These are phyloP conservation scores for Austroboletus niveus DNA, from an alignment of 1,284 basidiomycete species.

Conservation along the genomic window DNA sequence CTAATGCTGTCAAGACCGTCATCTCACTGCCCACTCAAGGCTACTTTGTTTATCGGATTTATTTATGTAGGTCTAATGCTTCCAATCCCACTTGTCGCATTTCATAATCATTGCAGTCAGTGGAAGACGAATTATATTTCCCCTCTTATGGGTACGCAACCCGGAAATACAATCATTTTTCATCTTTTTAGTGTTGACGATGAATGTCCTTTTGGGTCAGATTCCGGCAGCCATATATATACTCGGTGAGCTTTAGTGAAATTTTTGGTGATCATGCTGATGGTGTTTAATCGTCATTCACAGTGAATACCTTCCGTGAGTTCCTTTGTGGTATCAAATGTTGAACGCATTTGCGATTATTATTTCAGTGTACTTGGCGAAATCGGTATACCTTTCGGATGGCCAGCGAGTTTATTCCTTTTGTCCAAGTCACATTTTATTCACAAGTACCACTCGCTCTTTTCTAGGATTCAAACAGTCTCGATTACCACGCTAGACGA, in stretches of 20 bases:
- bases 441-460: accelerated
- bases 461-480: background rate
- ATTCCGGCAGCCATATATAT: background rate
- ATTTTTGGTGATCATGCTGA: background rate
- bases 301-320: background rate
- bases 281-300: background rate
- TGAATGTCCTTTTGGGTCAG: slow-evolving; percentile 1
- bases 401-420: background rate
- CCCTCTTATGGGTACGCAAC: slow-evolving; percentile 7
- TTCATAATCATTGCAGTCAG: slow-evolving; percentile 10
- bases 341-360: background rate
- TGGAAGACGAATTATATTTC: background rate
- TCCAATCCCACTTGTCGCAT: background rate
- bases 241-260: slow-evolving; percentile 11
- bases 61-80: slow-evolving; percentile 6
- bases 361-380: background rate
- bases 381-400: background rate
- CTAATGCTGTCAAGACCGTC: slow-evolving; percentile 7
- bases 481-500: background rate
- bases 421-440: background rate
- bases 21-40: slow-evolving; percentile 11
- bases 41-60: slow-evolving; percentile 16
- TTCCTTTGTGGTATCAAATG: no score
- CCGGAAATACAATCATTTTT: no score
- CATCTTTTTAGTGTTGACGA: background rate